Evolutionary conservation across 2,329 filamentous ascomycete species (phyloP).

Genomic region (Dothistroma septosporum): DNA sequence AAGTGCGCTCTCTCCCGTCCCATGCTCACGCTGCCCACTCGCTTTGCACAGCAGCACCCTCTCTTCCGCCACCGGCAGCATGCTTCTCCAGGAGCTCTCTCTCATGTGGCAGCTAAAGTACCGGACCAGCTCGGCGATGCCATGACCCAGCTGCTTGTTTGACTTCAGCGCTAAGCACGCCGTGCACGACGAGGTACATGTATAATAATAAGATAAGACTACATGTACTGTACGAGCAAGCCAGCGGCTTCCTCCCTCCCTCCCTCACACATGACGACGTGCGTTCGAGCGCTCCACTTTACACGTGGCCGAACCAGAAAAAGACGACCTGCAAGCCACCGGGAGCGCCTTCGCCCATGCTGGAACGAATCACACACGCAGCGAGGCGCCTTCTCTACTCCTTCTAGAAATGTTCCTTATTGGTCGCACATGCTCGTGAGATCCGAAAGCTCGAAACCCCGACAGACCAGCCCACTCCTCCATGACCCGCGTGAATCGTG

Average conservation of each 20-base stretch:
- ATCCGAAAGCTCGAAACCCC: background rate
- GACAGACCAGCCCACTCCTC: background rate
- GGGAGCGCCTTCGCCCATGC: background rate
- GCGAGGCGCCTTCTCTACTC: background rate
- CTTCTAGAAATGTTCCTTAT: background rate
- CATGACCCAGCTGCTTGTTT: too few species aligned
- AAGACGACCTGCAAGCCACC: background rate
- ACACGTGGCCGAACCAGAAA: background rate
- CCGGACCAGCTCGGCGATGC: too few species aligned
- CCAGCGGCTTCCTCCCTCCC: background rate
- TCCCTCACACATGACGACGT: background rate
- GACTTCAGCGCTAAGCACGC: background rate
- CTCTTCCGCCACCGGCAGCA: too few species aligned
- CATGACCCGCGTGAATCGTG: background rate
- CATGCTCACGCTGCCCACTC: background rate
- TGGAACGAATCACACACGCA: background rate
- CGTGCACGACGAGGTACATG: background rate
- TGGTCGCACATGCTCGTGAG: background rate
- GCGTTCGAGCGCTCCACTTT: background rate
- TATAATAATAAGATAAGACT: too few species aligned
- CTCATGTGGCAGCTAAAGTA: too few species aligned
- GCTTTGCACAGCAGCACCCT: background rate
- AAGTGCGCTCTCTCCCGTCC: background rate
- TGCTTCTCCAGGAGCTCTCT: too few species aligned
- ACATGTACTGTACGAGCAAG: background rate